Evolutionary conservation across 352 stramenopile genomes (phyloP).

Genomic region (Phytophthora hibernalis): DNA sequence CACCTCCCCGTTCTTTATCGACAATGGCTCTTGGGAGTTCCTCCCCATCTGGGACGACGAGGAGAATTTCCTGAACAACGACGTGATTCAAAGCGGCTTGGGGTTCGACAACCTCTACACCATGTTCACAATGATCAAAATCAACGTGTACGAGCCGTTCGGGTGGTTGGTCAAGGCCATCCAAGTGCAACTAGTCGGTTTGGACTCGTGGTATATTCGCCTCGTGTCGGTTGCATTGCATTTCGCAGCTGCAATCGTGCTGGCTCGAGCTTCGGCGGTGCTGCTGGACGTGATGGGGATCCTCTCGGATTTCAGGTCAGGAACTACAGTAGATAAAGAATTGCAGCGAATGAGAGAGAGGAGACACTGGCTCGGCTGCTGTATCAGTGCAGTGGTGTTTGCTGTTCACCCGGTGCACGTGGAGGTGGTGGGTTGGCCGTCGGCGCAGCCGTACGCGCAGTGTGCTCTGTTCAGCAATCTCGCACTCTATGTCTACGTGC

Average conservation of each 20-base stretch:
- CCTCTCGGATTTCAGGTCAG: constrained; percentile 15
- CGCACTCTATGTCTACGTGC: constrained; percentile 42
- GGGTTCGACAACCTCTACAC: constrained; percentile 35
- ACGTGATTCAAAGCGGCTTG: constrained; percentile 49
- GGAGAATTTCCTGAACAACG: constrained; percentile 67
- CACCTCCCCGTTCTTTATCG: constrained; percentile 22
- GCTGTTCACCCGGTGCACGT: constrained; percentile 68
- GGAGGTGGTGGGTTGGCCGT: constrained; percentile 76
- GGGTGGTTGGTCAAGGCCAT: constrained; percentile 70
- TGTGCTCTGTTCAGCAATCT: constrained; percentile 61
- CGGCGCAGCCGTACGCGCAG: constrained; percentile 71
- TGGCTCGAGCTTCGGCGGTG: constrained; percentile 36
- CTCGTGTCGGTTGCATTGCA: constrained; percentile 56
- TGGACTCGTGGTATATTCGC: constrained; percentile 51
- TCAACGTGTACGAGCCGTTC: constrained; percentile 79
- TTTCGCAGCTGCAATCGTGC: constrained; percentile 31
- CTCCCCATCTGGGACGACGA: constrained; percentile 61
- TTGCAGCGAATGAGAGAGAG: neutral
- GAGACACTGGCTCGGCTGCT: constrained; percentile 32
- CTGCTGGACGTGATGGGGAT: constrained; percentile 36
- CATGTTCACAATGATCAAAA: constrained; percentile 61
- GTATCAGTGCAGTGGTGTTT: constrained; percentile 59
- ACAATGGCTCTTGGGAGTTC: constrained; percentile 51
- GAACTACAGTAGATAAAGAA: neutral
- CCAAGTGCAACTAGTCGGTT: constrained; percentile 39